These are phyloP conservation scores for Acacia concinna DNA, from an alignment of 331 rosid genomes.

Conservation along the genomic window DNA sequence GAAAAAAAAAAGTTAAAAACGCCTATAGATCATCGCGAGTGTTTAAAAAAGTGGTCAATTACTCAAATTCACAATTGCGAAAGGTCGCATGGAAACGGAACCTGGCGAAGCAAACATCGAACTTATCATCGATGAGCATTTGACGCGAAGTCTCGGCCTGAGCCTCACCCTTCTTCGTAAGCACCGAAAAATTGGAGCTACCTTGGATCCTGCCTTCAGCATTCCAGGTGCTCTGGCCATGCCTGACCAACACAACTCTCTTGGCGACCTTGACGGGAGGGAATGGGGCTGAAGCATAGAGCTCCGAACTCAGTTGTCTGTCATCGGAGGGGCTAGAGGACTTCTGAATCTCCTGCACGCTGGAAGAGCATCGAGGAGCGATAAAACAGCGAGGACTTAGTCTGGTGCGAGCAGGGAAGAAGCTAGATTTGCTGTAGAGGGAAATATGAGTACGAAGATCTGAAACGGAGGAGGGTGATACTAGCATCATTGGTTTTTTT, in stretches of 20 bases:
- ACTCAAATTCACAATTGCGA: not conserved
- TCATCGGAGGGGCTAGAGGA: not conserved
- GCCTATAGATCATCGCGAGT: not conserved
- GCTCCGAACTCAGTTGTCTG: conserved; percentile 39
- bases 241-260: conserved; percentile 89
- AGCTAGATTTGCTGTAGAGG: conserved; percentile 19
- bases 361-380: conserved; percentile 48
- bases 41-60: not conserved
- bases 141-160: conserved; percentile 87
- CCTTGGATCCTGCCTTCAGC: conserved; percentile 95
- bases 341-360: conserved; percentile 47
- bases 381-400: conserved; percentile 6
- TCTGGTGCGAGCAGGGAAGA: conserved; percentile 6
- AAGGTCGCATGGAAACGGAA: not conserved
- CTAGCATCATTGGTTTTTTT: conserved; percentile 39
- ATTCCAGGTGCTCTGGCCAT: conserved; percentile 97
- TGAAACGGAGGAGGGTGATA: conserved; percentile 9
- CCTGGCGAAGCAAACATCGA: conserved; percentile 81
- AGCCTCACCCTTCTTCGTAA: conserved; percentile 84
- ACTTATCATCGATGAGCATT: conserved; percentile 70
- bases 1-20: not conserved
- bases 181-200: conserved; percentile 81
- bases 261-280: conserved; percentile 55
- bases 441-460: not conserved
- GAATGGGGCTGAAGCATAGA: conserved; percentile 39